Percentiles rank a stretch among this genome's conserved stretches.
These are phyloP conservation scores for Phaeosphaeriaceae sp. DNA, from an alignment of 2,329 filamentous ascomycete species.

Conservation along the genomic window DNA sequence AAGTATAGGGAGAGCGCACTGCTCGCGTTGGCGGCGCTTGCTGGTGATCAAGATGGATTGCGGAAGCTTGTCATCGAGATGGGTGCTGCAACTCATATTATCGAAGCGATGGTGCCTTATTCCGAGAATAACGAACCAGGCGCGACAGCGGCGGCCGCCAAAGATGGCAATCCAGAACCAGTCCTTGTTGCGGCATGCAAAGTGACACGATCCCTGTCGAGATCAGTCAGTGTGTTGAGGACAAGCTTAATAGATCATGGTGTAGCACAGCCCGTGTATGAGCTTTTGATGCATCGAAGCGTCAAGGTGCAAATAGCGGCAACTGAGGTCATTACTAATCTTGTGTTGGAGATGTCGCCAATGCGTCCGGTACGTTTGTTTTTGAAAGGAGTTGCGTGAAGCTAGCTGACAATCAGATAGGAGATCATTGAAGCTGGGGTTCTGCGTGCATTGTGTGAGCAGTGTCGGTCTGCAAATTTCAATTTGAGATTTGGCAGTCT, in stretches of 20 bases:
- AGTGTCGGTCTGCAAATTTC: constrained; percentile 82
- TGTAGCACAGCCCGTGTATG: constrained; percentile 78
- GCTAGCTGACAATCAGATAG: constrained; percentile 37
- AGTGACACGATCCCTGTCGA: constrained; percentile 78
- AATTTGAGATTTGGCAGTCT: constrained; percentile 82
- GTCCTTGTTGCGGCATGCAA: constrained; percentile 88
- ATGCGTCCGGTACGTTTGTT: constrained; percentile 75
- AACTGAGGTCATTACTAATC: constrained; percentile 82
- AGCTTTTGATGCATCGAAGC: constrained; percentile 75
- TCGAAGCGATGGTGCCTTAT: constrained; percentile 77
- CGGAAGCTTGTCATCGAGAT: constrained; percentile 82
- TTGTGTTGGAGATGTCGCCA: constrained; percentile 87
- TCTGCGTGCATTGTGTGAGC: constrained; percentile 78
- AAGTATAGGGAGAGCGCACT: constrained; percentile 78
- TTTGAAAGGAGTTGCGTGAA: too few relatives aligned
- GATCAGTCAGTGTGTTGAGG: constrained; percentile 82
- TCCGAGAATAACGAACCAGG: constrained; percentile 47
- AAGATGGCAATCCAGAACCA: constrained; percentile 76
- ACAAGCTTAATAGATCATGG: constrained; percentile 88
- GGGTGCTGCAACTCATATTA: constrained; percentile 80
- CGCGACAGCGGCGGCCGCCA: constrained; percentile 43
- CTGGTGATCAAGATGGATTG: constrained; percentile 82
- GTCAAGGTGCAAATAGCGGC: constrained; percentile 85
- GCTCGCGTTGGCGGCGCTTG: constrained; percentile 80
- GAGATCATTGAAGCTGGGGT: constrained; percentile 76